These are phyloP conservation scores for Salix caprea DNA, from an alignment of 345 rosid species.

Conservation along the genomic window DNA sequence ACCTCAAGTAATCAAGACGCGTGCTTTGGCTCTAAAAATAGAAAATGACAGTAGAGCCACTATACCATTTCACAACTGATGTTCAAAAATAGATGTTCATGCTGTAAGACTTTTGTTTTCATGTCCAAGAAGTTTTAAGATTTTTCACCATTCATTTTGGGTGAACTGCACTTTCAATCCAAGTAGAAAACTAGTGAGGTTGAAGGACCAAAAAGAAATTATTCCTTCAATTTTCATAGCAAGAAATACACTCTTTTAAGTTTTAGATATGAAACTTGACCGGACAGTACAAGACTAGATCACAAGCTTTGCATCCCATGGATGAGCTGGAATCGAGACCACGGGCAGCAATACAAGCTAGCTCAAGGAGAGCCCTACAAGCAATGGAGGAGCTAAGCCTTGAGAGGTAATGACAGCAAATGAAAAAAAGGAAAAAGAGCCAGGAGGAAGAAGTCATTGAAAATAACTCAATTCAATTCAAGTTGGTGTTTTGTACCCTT, in stretches of 20 bases:
- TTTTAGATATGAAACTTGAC: background rate
- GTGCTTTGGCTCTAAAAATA: background rate
- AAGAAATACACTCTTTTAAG: background rate
- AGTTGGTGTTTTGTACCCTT: background rate
- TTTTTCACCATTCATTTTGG: background rate
- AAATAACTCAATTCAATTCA: no score
- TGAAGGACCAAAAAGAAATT: background rate
- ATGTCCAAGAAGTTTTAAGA: background rate
- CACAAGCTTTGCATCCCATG: background rate
- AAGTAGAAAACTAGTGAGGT: background rate
- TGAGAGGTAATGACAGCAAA: no score
- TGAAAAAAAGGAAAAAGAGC: no score
- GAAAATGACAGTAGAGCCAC: background rate
- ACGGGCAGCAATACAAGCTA: no score
- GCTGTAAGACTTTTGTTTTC: background rate
- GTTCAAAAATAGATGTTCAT: background rate
- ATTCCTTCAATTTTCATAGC: background rate
- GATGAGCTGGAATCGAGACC: background rate
- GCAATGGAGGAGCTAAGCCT: no score
- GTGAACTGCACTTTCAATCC: background rate
- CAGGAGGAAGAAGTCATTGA: no score
- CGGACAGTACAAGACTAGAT: background rate
- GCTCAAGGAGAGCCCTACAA: no score
- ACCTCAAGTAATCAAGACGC: slow-evolving; percentile 3
- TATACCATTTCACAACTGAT: background rate